phyloP scores from a whole-genome alignment of 306 rosid species.

The apple (Malus domestica) region DNA sequence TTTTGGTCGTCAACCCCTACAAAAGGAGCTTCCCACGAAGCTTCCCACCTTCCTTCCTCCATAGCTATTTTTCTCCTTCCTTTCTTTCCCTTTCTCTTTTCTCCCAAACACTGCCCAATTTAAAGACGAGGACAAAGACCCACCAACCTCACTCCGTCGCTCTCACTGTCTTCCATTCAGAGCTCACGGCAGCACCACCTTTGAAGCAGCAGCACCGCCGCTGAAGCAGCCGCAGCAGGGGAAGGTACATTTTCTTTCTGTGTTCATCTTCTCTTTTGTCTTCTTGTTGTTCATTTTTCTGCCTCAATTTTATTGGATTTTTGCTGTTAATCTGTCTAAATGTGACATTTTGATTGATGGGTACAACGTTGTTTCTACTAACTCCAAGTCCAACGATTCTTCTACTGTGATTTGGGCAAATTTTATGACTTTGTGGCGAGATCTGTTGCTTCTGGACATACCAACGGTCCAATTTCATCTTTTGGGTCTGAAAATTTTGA shows the following conservation, averaged over 20 bases:
- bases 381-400: not conserved
- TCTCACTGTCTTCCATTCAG: constrained; percentile 6
- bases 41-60: constrained; percentile 57
- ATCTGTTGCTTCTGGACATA: not conserved
- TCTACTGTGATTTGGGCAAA: not conserved
- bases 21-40: constrained; percentile 47
- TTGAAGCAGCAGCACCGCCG: not conserved
- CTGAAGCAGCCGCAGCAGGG: not conserved
- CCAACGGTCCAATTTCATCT: not conserved
- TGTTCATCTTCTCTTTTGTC: constrained; percentile 5
- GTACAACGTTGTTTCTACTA: not conserved
- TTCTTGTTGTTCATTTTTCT: constrained; percentile 10
- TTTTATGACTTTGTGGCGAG: not conserved
- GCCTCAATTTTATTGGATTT: not conserved
- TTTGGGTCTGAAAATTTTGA: not conserved
- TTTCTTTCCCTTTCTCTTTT: constrained; percentile 11
- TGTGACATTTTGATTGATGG: not conserved
- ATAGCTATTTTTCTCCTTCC: constrained; percentile 22
- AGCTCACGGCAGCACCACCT: not conserved
- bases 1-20: constrained; percentile 34
- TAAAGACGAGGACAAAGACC: constrained; percentile 12
- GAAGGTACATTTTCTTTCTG: constrained; percentile 34
- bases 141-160: constrained; percentile 5
- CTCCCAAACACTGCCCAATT: constrained; percentile 17
- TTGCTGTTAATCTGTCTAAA: not conserved